phyloP scores from a whole-genome alignment of 2,329 filamentous ascomycete genomes.

The Epichloe baconii region DNA sequence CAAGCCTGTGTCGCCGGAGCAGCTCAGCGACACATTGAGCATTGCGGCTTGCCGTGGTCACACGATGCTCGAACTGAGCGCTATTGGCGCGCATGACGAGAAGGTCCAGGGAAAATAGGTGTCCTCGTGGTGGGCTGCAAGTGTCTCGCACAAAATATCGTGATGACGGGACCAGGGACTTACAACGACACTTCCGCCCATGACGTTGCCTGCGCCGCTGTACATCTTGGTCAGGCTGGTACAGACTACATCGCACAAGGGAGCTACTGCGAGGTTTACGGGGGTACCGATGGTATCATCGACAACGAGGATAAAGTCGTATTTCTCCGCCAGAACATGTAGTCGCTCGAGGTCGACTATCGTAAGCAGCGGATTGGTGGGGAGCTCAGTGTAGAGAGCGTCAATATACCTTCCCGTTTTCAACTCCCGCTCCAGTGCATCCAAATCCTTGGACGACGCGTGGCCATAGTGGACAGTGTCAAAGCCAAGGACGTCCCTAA shows the following conservation, averaged over 20 bases:
- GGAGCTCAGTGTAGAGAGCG: not conserved
- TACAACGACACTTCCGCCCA: constrained; percentile 21
- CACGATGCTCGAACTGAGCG: not conserved
- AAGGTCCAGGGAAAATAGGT: not conserved
- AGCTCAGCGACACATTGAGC: not conserved
- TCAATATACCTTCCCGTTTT: not conserved
- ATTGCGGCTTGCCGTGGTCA: not conserved
- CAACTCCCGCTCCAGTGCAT: not conserved
- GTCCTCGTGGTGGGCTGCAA: constrained; percentile 11
- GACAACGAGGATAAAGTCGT: constrained; percentile 23
- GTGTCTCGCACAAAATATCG: not conserved
- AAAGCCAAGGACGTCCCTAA: not conserved
- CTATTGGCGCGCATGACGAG: not conserved
- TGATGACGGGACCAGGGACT: not conserved
- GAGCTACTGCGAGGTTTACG: constrained; percentile 29
- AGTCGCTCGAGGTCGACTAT: constrained; percentile 10
- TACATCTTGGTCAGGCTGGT: constrained; percentile 39
- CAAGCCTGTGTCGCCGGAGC: constrained; percentile 27
- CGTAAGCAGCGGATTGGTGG: constrained; percentile 11
- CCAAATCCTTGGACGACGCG: not conserved
- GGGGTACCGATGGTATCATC: constrained; percentile 29
- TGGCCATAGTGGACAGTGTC: not conserved
- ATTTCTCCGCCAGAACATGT: constrained; percentile 16
- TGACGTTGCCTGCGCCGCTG: constrained; percentile 35
- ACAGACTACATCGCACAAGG: constrained; percentile 29